Evolutionary conservation across 257 asterid genomes (phyloP), one percentile per base, ranked within the genome.

Genomic region (Forsythia viridissima): DNA sequence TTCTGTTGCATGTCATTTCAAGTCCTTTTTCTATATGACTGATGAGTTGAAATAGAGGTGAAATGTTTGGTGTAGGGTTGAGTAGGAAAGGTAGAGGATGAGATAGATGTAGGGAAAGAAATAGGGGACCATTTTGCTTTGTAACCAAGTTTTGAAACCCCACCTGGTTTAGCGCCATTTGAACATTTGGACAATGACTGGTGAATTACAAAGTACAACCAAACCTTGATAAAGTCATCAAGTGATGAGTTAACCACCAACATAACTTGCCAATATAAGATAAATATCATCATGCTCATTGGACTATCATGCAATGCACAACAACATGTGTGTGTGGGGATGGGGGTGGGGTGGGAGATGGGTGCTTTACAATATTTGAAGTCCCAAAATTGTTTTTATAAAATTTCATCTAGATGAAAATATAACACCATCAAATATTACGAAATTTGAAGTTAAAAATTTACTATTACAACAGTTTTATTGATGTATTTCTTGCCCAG

Each of bases 21-120:
- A 8, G 61, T 71, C 51, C 80, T 65, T 70, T 74, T 43, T 82
- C 48, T 82, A 78, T 82, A 82, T 82, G 82, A 36, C 8, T 69
- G 48, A 24, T 76, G 44, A 38, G 70, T 3, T 20, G 11, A 16
- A 37, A 63, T 36, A 21, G 16, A 20, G 18, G 11, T 12, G 7
- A 38, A 24, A 43, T 46, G 2, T 44, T 37, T 44, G 37, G 40
- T 24, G 59, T 71, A 42, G 24, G 37, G 44, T 24, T 70, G 18
- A 39, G 44, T 13, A 4, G 13, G 41, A 48, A 48, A 20, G 4
- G 12, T 11, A 63, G 73, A 6, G 40, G 44, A 38, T 37, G 70
- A 42, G 12, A 61, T 4, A 1, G 37, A 6, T 21, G 44, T 9
- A 48, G 61, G 44, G 5, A 2, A 21, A 44, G 1, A 1, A 21